Evolutionary conservation across 768 basidiomycete species (phyloP).

Genomic region (Hypholoma fasciculare): DNA sequence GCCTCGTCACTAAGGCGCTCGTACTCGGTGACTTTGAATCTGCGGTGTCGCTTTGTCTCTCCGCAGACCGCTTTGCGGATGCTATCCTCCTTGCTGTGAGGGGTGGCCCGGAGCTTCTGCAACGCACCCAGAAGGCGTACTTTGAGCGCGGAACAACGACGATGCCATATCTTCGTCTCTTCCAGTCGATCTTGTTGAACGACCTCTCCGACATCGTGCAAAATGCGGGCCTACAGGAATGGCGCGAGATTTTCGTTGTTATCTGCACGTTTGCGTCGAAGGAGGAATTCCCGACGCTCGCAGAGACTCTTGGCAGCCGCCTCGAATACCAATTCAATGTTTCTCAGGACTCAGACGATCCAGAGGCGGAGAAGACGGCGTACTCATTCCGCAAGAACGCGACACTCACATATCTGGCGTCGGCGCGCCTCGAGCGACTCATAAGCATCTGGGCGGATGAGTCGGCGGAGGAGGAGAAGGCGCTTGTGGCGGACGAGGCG

Average conservation of each 20-base stretch:
- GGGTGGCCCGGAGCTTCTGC: constrained; percentile 85
- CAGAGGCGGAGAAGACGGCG: constrained; percentile 41
- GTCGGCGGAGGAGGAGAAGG: constrained; percentile 79
- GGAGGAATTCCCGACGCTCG: constrained; percentile 84
- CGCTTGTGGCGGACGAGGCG: constrained; percentile 39
- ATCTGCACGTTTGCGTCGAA: constrained; percentile 88
- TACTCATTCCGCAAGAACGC: constrained; percentile 78
- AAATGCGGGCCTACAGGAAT: constrained; percentile 92
- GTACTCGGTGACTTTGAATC: constrained; percentile 95
- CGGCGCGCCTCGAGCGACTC: constrained; percentile 83
- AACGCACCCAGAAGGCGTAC: constrained; percentile 89
- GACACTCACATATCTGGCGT: constrained; percentile 90
- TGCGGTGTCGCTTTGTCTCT: constrained; percentile 89
- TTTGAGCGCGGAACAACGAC: constrained; percentile 79
- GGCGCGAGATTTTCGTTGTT: constrained; percentile 96
- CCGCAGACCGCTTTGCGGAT: constrained; percentile 88
- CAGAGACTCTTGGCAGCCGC: constrained; percentile 88
- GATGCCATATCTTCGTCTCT: constrained; percentile 87
- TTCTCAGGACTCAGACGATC: constrained; percentile 47
- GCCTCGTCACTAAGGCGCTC: constrained; percentile 87
- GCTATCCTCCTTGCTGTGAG: constrained; percentile 92
- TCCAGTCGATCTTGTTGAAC: constrained; percentile 91
- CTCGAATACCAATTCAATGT: constrained; percentile 84
- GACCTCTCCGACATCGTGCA: constrained; percentile 94
- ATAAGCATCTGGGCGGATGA: constrained; percentile 93